phyloP scores from a whole-genome alignment of 2,329 filamentous ascomycete genomes.

The Lecanoromycetidae sp. region DNA sequence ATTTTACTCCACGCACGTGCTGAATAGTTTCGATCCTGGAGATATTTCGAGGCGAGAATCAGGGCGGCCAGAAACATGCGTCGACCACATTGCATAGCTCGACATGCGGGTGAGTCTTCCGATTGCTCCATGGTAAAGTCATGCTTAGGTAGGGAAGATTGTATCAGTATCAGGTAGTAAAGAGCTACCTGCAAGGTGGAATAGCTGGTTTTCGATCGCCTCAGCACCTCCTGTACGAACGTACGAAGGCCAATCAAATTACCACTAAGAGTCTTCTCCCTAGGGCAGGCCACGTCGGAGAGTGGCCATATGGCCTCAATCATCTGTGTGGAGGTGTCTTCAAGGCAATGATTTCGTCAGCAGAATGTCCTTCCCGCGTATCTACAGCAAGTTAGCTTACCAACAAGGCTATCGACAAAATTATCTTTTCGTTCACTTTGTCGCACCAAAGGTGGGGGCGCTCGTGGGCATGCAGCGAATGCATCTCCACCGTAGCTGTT shows the following conservation, averaged over 20 bases:
- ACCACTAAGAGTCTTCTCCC: conserved; percentile 50
- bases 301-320: conserved; percentile 95
- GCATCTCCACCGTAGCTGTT: conserved; percentile 43
- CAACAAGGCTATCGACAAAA: conserved; percentile 94
- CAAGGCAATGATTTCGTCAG: conserved; percentile 19
- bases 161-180: conserved; percentile 92
- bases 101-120: conserved; percentile 56
- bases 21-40: conserved; percentile 96
- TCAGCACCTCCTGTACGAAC: conserved; percentile 94
- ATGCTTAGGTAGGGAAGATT: conserved; percentile 68
- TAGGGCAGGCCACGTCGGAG: conserved; percentile 66
- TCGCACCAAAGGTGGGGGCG: conserved; percentile 65
- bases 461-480: conserved; percentile 43
- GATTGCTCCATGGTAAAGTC: conserved; percentile 82
- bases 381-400: conserved; percentile 48
- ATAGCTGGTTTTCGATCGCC: conserved; percentile 90
- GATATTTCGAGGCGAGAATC: conserved; percentile 92
- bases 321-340: conserved; percentile 95
- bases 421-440: conserved; percentile 86
- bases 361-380: conserved; percentile 1
- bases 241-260: conserved; percentile 81
- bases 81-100: conserved; percentile 84
- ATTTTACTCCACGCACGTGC: conserved; percentile 98
- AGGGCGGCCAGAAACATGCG: conserved; percentile 94
- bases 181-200: conserved; percentile 93